Evolutionary conservation across 768 basidiomycete genomes (phyloP).

Genomic region (Amanita pallidorosea): DNA sequence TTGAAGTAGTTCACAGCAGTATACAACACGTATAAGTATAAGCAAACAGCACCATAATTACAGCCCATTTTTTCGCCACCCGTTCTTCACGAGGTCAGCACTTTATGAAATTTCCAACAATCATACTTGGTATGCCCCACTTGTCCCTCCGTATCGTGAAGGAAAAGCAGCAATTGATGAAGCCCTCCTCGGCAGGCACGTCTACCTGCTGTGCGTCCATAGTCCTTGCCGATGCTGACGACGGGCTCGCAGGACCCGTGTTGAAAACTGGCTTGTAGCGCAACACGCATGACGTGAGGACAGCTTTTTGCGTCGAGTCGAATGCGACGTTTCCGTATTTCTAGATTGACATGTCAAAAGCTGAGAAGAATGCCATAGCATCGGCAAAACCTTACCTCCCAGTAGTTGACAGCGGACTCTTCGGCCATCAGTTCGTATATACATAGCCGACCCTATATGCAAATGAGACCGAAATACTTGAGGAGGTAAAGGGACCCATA

Average conservation of each 20-base stretch:
- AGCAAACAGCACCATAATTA: background rate
- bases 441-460: conserved; percentile 68
- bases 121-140: conserved; percentile 84
- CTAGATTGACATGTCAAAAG: conserved; percentile 24
- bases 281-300: conserved; percentile 84
- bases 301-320: conserved; percentile 85
- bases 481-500: conserved; percentile 16
- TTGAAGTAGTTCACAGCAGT: background rate
- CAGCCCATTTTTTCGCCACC: background rate
- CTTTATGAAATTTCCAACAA: conserved; percentile 82
- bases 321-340: conserved; percentile 95
- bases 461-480: background rate
- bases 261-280: conserved; percentile 64
- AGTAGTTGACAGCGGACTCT: conserved; percentile 92
- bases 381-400: conserved; percentile 54
- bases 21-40: background rate
- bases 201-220: conserved; percentile 15
- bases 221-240: conserved; percentile 16
- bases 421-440: conserved; percentile 99
- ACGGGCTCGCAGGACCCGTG: conserved; percentile 20
- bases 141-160: conserved; percentile 80
- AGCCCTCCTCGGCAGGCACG: conserved; percentile 50
- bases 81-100: conserved; percentile 23
- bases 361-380: background rate
- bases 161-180: conserved; percentile 84